Base-by-base conservation (phyloP, 768 basidiomycete genomes). In the Trametes cingulata region DNA sequence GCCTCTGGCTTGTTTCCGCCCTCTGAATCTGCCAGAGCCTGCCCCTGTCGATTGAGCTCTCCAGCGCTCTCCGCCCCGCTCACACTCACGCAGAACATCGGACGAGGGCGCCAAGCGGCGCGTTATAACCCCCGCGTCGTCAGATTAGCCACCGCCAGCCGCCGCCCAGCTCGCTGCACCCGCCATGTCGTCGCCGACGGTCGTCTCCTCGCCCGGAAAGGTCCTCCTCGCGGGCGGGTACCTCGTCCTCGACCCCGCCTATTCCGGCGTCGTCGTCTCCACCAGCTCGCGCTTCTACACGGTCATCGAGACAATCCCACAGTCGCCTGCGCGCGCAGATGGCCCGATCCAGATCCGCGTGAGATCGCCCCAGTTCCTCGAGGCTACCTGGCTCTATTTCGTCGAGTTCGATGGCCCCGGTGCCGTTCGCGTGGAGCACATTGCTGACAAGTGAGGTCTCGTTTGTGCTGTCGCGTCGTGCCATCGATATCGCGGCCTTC, bases 271-370 rank as follows among this genome's bases (percentile, higher is more conserved):
- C 60, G 95, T 95, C 45, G 82, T 98, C 45, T 92, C 94, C 0
- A 95, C 96, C 15, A 93, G 93, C 12, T 93, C 94, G 20, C 85
- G 97, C 40, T 98, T 99, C 77, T 98, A 95, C 74, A 87, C 94
- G 22, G 83, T 86, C 65, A 78, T 95, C 48, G 46, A 71, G 15
- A 57, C 64, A 6, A 69, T 69, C 7, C 22, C 55, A 45, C 67
- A 42, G 41, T 41, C 64, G 19, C 47, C 51, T n/a, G 56, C 56
- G 14, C 33, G 41, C 52, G 40, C 49, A 12, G 54, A 43, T 19
- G 47, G 52, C 58, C 67, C 74, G 36, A 69, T 75, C 64, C 77
- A 73, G 62, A 85, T 98, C 70, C 75, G 79, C 60, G 93, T 98
- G 41, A 82, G 85, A 72, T 95, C 95, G 5, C 95, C 95, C 17